Evolutionary conservation across 2,329 filamentous ascomycete species (phyloP), one percentile per base, ranked within the genome.

Genomic region (Colletotrichum sp.): DNA sequence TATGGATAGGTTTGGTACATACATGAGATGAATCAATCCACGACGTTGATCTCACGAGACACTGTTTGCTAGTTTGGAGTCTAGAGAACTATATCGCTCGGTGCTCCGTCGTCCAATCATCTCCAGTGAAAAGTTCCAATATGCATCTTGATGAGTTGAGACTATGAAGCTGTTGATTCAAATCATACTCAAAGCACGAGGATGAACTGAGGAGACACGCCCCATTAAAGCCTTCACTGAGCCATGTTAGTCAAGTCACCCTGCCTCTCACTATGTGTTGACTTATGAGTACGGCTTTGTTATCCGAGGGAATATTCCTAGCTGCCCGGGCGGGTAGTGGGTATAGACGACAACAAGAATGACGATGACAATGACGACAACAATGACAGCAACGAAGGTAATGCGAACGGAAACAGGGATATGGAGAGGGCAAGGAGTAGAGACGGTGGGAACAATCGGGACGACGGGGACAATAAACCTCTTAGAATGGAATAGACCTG

Each of bases 201-300:
- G 16, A 7, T n/a, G 18, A 10, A 12, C 18, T 49, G 39, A 49
- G 9, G 18, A n/a, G 18, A 1, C 5, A 49, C 5, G 1, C 39
- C 9, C 9, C 18, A 0, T 12, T 0, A 12, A n/a, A 49, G 3
- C 39, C 18, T n/a, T 49, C 18, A 12, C 9, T 49, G 39, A 12
- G 39, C 5, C 9, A 0, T 9, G 1, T 5, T 5, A 39, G 8
- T 39, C 8, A 2, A 39, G 1, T 16, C 7, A 8, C 1, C 7
- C 36, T 39, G 36, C 1, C 15, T 39, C 4, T 39, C 36, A 39
- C 4, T 9, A 39, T 8, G 36, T 18, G 2, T 39, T 39, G 36
- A 39, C 36, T 39, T 39, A 18, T 5, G 15, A 1, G 16, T 39
- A 39, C 1, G 2, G 36, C 36, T 18, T 39, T 39, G 36, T 8